These are phyloP conservation scores for Musa acuminata DNA, from an alignment of 176 grass and related monocot species.

Conservation along the genomic window DNA sequence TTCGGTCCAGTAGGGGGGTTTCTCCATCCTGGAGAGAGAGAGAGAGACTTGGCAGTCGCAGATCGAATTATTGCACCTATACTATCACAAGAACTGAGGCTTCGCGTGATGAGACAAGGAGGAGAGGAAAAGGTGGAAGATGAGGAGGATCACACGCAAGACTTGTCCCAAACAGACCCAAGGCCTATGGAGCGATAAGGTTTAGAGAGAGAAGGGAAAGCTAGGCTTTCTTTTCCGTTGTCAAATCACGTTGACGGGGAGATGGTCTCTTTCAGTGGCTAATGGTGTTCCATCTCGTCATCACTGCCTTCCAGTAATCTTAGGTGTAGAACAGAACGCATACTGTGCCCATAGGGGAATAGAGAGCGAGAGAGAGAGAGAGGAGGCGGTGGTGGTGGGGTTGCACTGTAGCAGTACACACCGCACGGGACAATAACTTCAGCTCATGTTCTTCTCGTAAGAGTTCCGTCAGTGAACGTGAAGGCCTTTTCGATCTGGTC, in stretches of 20 bases:
- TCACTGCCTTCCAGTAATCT: background rate
- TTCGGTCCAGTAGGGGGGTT: slow-evolving; percentile 2
- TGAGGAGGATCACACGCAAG: too few species aligned
- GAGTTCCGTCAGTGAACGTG: background rate
- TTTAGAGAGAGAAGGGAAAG: background rate
- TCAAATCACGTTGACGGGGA: slow-evolving; percentile 7
- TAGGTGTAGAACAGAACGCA: too few species aligned
- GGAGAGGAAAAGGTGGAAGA: too few species aligned
- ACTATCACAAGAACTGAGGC: too few species aligned
- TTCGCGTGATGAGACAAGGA: too few species aligned
- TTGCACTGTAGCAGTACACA: too few species aligned
- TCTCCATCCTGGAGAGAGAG: background rate
- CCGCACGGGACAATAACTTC: too few species aligned
- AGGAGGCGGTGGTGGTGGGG: too few species aligned
- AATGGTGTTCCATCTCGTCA: background rate
- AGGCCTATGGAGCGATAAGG: background rate
- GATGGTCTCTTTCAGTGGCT: background rate
- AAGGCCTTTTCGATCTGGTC: background rate
- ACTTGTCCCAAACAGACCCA: background rate
- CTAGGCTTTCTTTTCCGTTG: slow-evolving; percentile 2
- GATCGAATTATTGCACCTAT: too few species aligned
- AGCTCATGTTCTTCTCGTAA: too few species aligned
- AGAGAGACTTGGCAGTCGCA: background rate
- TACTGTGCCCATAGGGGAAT: too few species aligned
- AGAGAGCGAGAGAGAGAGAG: too few species aligned